Base-by-base conservation (phyloP, 371 early-diverging fungal genomes). In the Mortierella sp. region DNA sequence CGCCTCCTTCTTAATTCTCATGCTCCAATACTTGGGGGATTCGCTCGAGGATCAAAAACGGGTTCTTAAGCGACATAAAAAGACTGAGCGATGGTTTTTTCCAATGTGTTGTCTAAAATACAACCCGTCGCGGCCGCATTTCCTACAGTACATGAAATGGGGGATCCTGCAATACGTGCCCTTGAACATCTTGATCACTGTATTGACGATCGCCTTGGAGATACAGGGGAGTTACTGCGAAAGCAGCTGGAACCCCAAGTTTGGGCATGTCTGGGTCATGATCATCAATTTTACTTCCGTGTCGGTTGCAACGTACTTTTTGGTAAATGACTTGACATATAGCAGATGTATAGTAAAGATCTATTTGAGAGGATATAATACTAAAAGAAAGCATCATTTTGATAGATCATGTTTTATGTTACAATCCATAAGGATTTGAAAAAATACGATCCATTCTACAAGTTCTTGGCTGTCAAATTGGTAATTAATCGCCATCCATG, bases 151-250 rank as follows among this genome's bases (percentile, higher is more conserved):
- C 57, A 85, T 86, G 65, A 87, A 88, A 59, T 85, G 86, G 83
- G 86, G 88, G 2, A 87, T 89, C 53, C 66, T 93, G 70, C 92
- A 93, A 73, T 93, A 93, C 63, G 90, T 88, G 13, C 83, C 90
- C 1, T 60, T 93, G 66, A 83, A 88, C 34, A 86, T 91, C 10
- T 49, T 86, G 22, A 76, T 83, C 49, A 91, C 89, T 4, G 13
- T 80, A 13, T 53, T 80, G 68, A 74, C 80, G n/a, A 64, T 80
- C 32, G 51, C 68, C 12, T 28, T 80, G 61, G 49, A 74, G 29
- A 28, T 54, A 23, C 40, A 67, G 2, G 75, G 75, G 1, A 56
- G 43, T n/a, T 80, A 80, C 42, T 80, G 80, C 35, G 71, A 74
- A 35, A 57, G 60, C 15, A 80, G 80, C 15, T 80, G 80, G 80